These are phyloP conservation scores for Aspergillus latus DNA, from an alignment of 2,329 filamentous ascomycete genomes.

Conservation along the genomic window DNA sequence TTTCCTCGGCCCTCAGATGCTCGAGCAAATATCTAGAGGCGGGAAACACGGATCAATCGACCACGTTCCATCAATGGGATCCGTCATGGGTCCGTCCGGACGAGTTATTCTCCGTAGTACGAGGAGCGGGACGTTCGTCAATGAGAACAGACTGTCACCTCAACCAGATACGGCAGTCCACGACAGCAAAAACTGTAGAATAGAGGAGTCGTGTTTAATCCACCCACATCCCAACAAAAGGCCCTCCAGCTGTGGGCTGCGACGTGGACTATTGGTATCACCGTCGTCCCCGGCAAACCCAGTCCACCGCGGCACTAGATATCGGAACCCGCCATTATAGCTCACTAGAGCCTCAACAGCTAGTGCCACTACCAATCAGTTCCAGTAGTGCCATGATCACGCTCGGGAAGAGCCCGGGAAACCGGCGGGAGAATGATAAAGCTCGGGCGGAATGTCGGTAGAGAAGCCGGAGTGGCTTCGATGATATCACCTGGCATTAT, in stretches of 20 bases:
- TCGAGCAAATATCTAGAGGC: not conserved
- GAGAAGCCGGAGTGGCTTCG: not conserved
- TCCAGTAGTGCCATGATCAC: not conserved
- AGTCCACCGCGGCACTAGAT: not conserved
- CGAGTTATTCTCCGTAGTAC: constrained; percentile 10
- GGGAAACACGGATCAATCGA: not conserved
- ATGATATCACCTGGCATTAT: not conserved
- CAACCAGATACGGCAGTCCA: not conserved
- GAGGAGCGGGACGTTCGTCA: not conserved
- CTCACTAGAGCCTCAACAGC: not conserved
- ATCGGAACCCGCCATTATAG: not conserved
- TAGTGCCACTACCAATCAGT: not conserved
- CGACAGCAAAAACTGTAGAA: not conserved
- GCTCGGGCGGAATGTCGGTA: not conserved
- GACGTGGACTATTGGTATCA: not conserved
- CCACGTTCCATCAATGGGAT: constrained; percentile 7
- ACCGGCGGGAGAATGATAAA: not conserved
- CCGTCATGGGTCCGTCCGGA: constrained; percentile 8
- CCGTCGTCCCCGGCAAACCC: not conserved
- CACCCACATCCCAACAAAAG: not conserved
- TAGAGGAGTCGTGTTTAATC: not conserved
- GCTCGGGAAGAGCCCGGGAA: not conserved
- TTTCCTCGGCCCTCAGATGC: not conserved
- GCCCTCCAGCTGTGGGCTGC: not conserved
- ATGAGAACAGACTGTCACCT: not conserved